Evolutionary conservation across 345 rosid species (phyloP).

Genomic region (Salix dunnii): DNA sequence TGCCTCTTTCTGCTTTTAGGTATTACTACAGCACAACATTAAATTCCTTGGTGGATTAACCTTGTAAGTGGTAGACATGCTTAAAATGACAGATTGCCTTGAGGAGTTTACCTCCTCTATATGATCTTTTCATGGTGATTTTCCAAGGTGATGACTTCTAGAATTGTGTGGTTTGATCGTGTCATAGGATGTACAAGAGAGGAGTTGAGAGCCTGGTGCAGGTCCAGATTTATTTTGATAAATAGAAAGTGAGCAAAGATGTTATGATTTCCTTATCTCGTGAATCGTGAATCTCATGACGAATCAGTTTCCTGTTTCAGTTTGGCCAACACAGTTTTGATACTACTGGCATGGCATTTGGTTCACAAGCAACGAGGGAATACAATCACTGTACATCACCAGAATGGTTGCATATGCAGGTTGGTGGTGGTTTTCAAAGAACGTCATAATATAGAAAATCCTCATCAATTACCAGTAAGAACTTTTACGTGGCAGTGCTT

Average conservation of each 20-base stretch:
- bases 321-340: constrained; percentile 66
- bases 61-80: neutral
- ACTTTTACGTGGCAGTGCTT: constrained; percentile 17
- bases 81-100: neutral
- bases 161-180: constrained; percentile 4
- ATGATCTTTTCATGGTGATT: neutral
- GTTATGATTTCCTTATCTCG: neutral
- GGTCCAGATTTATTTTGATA: neutral
- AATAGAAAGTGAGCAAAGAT: neutral
- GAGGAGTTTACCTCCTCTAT: neutral
- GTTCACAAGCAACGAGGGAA: constrained; percentile 60
- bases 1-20: neutral
- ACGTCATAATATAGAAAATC: constrained; percentile 30
- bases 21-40: neutral
- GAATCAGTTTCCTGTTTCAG: constrained; percentile 34
- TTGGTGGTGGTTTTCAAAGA: constrained; percentile 70
- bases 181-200: neutral
- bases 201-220: neutral
- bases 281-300: neutral
- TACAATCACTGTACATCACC: constrained; percentile 63
- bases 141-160: neutral
- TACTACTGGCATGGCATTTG: constrained; percentile 49
- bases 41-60: neutral
- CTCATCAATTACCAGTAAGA: constrained; percentile 28
- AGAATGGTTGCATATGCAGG: constrained; percentile 90